Conservation (phyloP, 768 basidiomycete genomes). For the Cystobasidium tubakii region DNA sequence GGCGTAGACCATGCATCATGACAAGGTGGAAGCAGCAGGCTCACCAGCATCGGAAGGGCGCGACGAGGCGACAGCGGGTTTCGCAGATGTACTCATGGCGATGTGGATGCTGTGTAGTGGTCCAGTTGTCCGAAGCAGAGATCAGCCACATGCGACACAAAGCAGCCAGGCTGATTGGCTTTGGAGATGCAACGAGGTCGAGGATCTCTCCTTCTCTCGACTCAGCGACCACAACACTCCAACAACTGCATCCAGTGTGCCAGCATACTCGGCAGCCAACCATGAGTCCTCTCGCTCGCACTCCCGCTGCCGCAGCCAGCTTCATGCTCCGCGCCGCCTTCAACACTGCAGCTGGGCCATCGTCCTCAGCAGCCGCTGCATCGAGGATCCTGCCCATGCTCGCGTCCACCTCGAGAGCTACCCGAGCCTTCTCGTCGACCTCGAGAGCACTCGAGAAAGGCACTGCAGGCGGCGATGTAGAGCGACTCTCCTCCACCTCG, state of each 20-base stretch:
- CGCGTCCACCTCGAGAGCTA: not conserved
- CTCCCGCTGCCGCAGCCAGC: not conserved
- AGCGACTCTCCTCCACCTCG: not conserved
- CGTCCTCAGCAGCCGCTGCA: not conserved
- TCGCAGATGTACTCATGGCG: not conserved
- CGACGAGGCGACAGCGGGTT: conserved; percentile 1
- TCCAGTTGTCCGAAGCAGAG: not conserved
- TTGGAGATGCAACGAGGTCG: not conserved
- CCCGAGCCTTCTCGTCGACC: conserved; percentile 4
- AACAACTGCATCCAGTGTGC: not conserved
- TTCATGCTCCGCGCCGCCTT: conserved; percentile 4
- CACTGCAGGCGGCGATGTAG: not conserved
- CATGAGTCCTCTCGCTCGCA: conserved; percentile 5
- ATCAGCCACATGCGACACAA: not conserved
- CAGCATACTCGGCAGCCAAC: not conserved
- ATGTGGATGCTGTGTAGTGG: not conserved
- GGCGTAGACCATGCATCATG: not conserved
- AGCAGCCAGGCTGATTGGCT: not conserved
- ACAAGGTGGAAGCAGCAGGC: not conserved
- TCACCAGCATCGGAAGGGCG: conserved; percentile 32
- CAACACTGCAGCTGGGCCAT: conserved; percentile 9
- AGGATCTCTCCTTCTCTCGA: not conserved
- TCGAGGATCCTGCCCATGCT: conserved; percentile 26
- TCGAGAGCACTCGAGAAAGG: not conserved
- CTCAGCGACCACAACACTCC: not conserved